A percentile compares a stretch with the other conserved stretches of the same genome.
Conservation (phyloP, 1,284 basidiomycete genomes). For the Jaminaea rosea region DNA sequence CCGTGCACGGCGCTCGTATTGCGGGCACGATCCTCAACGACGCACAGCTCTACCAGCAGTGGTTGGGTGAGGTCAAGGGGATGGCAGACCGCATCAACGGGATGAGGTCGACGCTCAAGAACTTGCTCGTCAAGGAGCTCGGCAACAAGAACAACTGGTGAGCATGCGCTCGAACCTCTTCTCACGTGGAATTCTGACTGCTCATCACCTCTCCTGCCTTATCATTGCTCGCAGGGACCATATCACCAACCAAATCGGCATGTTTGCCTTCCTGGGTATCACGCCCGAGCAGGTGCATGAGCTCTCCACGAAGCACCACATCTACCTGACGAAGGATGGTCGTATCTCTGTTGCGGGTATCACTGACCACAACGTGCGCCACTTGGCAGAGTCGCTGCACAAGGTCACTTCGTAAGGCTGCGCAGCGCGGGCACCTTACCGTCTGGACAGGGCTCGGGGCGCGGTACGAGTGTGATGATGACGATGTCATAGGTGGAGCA, state of each 20-base stretch:
- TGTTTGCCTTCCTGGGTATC: slow-evolving; percentile 46
- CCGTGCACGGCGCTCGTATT: slow-evolving; percentile 60
- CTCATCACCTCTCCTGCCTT: background rate
- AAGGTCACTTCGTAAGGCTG: slow-evolving; percentile 27
- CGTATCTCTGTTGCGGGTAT: slow-evolving; percentile 48
- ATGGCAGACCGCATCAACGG: slow-evolving; percentile 49
- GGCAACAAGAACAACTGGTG: slow-evolving; percentile 48
- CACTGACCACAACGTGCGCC: slow-evolving; percentile 41
- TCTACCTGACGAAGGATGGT: slow-evolving; percentile 47
- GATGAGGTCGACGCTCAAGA: slow-evolving; percentile 44
- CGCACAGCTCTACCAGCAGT: slow-evolving; percentile 48
- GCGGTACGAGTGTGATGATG: no score
- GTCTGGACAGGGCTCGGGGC: no score
- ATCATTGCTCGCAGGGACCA: no score
- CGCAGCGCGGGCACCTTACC: no score
- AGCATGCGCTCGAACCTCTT: no score
- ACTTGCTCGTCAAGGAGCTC: slow-evolving; percentile 41
- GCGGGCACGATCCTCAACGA: slow-evolving; percentile 49
- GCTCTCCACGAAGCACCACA: slow-evolving; percentile 45
- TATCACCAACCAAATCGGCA: slow-evolving; percentile 45
- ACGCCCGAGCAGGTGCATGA: slow-evolving; percentile 46
- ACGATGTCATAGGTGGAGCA: no score
- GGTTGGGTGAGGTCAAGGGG: slow-evolving; percentile 47
- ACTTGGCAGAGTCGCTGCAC: slow-evolving; percentile 44
- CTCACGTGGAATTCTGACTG: slow-evolving; percentile 7